Evolutionary conservation across 2,329 filamentous ascomycete genomes (phyloP).

Genomic region (Aureobasidium melanogenum): DNA sequence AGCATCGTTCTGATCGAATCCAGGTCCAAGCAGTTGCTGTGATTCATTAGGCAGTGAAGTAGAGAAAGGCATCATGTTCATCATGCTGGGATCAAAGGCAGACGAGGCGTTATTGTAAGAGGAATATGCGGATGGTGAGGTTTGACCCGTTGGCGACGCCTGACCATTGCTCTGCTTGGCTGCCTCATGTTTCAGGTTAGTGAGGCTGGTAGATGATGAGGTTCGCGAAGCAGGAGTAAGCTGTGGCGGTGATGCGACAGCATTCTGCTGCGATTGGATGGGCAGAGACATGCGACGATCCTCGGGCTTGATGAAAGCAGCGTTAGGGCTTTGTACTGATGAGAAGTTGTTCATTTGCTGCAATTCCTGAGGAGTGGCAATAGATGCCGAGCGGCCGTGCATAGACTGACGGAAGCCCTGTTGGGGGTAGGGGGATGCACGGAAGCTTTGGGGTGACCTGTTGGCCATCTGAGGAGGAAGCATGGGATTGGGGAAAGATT

Average conservation of each 20-base stretch:
- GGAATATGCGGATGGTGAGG: neutral
- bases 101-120: constrained; percentile 15
- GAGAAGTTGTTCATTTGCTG: constrained; percentile 15
- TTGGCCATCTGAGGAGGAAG: constrained; percentile 20
- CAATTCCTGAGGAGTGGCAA: constrained; percentile 32
- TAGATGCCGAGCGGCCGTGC: constrained; percentile 38
- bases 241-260: constrained; percentile 17
- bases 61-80: constrained; percentile 37
- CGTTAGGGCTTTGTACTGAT: constrained; percentile 12
- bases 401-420: constrained; percentile 23
- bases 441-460: constrained; percentile 23
- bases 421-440: constrained; percentile 33
- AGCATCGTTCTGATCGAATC: constrained; percentile 37
- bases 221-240: constrained; percentile 19
- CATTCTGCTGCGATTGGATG: constrained; percentile 14
- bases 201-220: constrained; percentile 16
- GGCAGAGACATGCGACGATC: constrained; percentile 38
- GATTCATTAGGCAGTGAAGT: constrained; percentile 43
- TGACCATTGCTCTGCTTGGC: constrained; percentile 6
- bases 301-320: constrained; percentile 15
- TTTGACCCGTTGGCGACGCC: constrained; percentile 12
- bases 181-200: constrained; percentile 17
- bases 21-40: constrained; percentile 43
- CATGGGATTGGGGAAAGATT: constrained; percentile 20
- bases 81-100: constrained; percentile 23